Conservation (phyloP, 1,139 yeast genomes). For the Geotrichum histeridarum region DNA sequence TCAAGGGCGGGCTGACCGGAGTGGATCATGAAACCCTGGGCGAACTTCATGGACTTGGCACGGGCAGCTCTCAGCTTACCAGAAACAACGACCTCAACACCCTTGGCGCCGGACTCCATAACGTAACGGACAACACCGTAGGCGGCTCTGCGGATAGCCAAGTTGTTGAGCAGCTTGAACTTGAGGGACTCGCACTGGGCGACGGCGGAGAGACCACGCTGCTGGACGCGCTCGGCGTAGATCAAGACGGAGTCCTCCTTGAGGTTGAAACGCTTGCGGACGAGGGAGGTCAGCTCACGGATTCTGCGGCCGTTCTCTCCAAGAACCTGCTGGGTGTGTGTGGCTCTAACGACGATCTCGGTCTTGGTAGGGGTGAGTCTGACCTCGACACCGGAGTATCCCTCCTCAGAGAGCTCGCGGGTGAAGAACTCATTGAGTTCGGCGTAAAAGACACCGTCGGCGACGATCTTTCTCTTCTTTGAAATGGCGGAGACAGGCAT, state of each 20-base stretch:
- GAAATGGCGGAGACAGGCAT: slow-evolving; percentile 31
- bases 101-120: slow-evolving; percentile 99
- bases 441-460: slow-evolving; percentile 99
- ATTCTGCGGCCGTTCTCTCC: slow-evolving; percentile 99
- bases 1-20: slow-evolving; percentile 99
- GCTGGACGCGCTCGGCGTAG: slow-evolving; percentile 99
- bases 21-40: slow-evolving; percentile 99
- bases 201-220: slow-evolving; percentile 98
- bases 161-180: slow-evolving; percentile 96
- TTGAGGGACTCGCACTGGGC: slow-evolving; percentile 99
- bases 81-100: slow-evolving; percentile 98
- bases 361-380: slow-evolving; percentile 98
- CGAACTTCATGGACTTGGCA: slow-evolving; percentile 99
- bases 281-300: slow-evolving; percentile 95
- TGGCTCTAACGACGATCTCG: slow-evolving; percentile 97
- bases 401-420: slow-evolving; percentile 99
- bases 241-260: slow-evolving; percentile 90
- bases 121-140: slow-evolving; percentile 99
- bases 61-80: slow-evolving; percentile 99
- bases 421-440: slow-evolving; percentile 99
- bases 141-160: slow-evolving; percentile 99
- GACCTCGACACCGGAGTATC: slow-evolving; percentile 99
- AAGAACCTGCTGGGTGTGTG: slow-evolving; percentile 97
- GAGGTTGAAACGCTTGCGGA: slow-evolving; percentile 98
- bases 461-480: slow-evolving; percentile 57